Evolutionary conservation across 371 early-diverging fungal genomes (phyloP), one percentile per base, ranked within the genome.

Genomic region (Apophysomyces ossiformis): DNA sequence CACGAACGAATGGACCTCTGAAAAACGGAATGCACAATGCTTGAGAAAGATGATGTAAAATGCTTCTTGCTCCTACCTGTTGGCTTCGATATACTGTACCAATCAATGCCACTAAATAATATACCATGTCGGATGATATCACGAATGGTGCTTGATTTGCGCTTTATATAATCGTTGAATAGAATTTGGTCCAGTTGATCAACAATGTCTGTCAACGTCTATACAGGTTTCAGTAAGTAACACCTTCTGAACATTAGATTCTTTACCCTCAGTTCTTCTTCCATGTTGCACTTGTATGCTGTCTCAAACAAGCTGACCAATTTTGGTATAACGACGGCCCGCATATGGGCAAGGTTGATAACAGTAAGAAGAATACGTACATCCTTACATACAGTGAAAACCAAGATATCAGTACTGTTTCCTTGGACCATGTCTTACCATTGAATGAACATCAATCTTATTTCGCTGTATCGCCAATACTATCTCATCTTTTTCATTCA

Each of bases 1-100:
- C n/a, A 93, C 90, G 78, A 94, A 94, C 1, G 95, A 86, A 61
- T 94, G 93, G 4, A 96, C 90, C 64, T 94, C 96, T 89, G 67
- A 60, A 16, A 63, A 70, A 35, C 36, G 56, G 26, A 32, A 37
- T 38, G 35, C 18, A 37, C 32, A 0, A 41, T 11, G 41, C 41
- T 66, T 54, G 54, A 58, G 39, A 63, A 56, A 41, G 35, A 38
- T 9, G 44, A 37, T 41, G 8, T 32, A 44, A 45, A 38, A 15
- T 50, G 44, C 15, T 41, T 35, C 0, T n/a, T 15, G 26, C 3
- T 43, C 60, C 64, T 81, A 92, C 92, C 92, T 64, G 85, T 85
- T 2, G 95, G 92, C 45, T 85, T 85, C 7, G 88, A 77, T 35
- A 93, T 85, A 18, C 85, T 87, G 11, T 83, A 79, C 96, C 96